Conservation (phyloP, 441 rosid genomes). For the Gossypium trilobum region DNA sequence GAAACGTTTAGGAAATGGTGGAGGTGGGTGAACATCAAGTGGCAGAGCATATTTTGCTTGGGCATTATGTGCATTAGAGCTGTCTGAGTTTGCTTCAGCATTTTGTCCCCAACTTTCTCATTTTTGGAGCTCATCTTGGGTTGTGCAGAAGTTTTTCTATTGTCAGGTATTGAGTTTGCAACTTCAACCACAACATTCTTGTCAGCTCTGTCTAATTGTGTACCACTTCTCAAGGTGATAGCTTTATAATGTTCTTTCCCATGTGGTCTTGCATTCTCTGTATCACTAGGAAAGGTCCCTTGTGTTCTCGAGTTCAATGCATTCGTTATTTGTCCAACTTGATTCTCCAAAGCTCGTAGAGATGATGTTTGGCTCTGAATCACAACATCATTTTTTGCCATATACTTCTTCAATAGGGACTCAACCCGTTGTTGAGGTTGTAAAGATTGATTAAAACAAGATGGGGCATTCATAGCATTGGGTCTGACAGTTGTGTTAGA, state of each 20-base stretch:
- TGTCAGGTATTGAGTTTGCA: not conserved
- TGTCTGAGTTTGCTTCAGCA: too few relatives aligned
- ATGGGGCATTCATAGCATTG: too few relatives aligned
- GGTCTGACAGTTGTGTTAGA: too few relatives aligned
- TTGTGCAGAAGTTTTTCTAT: not conserved
- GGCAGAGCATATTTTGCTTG: not conserved
- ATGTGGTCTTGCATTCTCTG: not conserved
- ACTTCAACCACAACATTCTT: too few relatives aligned
- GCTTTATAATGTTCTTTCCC: not conserved
- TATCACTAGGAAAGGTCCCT: not conserved
- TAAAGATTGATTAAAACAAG: too few relatives aligned
- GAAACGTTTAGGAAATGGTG: not conserved
- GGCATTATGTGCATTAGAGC: too few relatives aligned
- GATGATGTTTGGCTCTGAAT: not conserved
- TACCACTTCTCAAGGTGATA: not conserved
- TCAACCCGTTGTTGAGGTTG: too few relatives aligned
- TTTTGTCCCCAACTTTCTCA: too few relatives aligned
- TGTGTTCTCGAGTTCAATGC: not conserved
- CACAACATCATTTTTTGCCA: not conserved
- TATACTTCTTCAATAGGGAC: not conserved
- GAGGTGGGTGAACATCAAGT: not conserved
- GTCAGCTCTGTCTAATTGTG: not conserved
- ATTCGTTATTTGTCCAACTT: not conserved
- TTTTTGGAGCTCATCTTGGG: not conserved
- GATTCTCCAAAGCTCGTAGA: not conserved